phyloP scores from a whole-genome alignment of 129 eudicot genomes.

The Pseudognaphalium luteoalbum region DNA sequence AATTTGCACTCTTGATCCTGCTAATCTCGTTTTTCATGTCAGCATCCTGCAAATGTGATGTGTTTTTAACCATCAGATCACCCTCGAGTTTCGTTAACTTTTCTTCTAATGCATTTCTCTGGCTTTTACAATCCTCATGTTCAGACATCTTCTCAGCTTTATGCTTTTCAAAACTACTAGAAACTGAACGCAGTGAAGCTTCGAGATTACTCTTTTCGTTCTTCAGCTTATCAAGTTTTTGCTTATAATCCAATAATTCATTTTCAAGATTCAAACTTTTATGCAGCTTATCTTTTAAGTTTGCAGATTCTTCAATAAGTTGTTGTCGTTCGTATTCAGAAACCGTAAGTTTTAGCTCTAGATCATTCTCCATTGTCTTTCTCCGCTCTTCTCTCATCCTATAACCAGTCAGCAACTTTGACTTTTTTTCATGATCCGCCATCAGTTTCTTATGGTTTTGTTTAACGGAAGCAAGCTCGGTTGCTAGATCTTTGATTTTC shows the following conservation, averaged over 20 bases:
- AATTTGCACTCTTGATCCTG: conserved; percentile 51
- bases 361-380: conserved; percentile 59
- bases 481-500: conserved; percentile 40
- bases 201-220: conserved; percentile 56
- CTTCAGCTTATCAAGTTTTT: conserved; percentile 41
- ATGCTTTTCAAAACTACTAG: conserved; percentile 47
- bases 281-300: conserved; percentile 53
- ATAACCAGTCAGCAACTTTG: conserved; percentile 48
- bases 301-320: conserved; percentile 53
- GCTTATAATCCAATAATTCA: conserved; percentile 46
- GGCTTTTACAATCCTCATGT: conserved; percentile 52
- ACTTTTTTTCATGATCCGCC: conserved; percentile 47
- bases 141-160: conserved; percentile 58
- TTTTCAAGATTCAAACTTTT: conserved; percentile 50
- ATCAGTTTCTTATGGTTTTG: conserved; percentile 41
- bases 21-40: conserved; percentile 55
- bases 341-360: conserved; percentile 69
- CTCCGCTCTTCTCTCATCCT: conserved; percentile 61
- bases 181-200: conserved; percentile 37
- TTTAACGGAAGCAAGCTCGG: conserved; percentile 42
- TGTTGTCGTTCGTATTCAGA: conserved; percentile 70
- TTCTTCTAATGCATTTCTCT: conserved; percentile 46
- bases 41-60: conserved; percentile 31
- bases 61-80: conserved; percentile 42
- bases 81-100: conserved; percentile 51